Evolutionary conservation across 495 filamentous ascomycete genomes (phyloP), one percentile per base, ranked within the genome.

Genomic region (Hypomontagnella monticulosa): DNA sequence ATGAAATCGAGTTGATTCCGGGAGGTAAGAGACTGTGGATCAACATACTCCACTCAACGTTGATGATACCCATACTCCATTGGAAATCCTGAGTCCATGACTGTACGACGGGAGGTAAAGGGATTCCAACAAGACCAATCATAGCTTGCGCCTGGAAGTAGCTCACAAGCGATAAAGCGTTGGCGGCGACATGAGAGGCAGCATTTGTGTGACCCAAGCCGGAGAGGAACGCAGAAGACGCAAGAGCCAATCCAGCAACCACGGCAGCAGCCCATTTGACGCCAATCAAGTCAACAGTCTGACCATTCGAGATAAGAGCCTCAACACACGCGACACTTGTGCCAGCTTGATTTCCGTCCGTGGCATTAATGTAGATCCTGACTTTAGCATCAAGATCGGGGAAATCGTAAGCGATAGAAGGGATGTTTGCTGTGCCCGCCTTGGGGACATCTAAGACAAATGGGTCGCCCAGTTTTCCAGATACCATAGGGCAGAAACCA

Each of bases 11-110:
- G 6, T 64, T 57, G 16, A 95, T 82, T 19, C 1, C 14, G 12
- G 16, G 12, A 43, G 11, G 50, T 42, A 15, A 20, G 36, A 23
- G 20, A 36, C 14, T 27, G 43, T 11, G 40, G 33, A 18, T 50
- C 50, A 30, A 62, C 66, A 19, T 69, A 69, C 66, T 60, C 19
- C 43, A 99, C 33, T 80, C 80, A 54, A 98, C 84, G 51, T 85
- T 84, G 68, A 99, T 96, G 68, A 99, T 94, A 70, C 95, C 95
- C 92, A 99, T 94, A 73, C 88, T 96, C 95, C 95, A 99, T 75
- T 94, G 89, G 81, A 98, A 97, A 71, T 98, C 95, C 80, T 98
- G 94, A 1, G 94, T 97, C 95, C 95, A 99, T 0, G 94, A 82
- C 72, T 90, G 84, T 30, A 97, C 95, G 41, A 96, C 90, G 0